Conservation (phyloP, 257 asterid genomes). For the Rauvolfia tetraphylla region DNA sequence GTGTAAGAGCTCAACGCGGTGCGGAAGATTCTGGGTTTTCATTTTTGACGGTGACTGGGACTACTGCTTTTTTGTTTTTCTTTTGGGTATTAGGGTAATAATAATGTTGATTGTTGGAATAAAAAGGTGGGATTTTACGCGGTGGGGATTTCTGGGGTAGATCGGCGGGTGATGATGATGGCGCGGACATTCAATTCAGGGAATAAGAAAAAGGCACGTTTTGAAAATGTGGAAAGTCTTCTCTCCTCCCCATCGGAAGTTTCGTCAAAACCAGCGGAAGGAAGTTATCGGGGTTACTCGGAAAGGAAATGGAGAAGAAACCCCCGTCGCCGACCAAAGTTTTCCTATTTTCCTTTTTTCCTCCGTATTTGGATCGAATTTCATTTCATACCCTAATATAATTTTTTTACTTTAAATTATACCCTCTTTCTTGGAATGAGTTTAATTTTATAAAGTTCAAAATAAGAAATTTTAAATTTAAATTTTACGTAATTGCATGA, state of each 20-base stretch:
- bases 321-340: neutral
- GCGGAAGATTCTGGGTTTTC: constrained; percentile 39
- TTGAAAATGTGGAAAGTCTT: neutral
- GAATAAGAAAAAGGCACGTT: neutral
- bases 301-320: constrained; percentile 8
- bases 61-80: neutral
- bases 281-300: neutral
- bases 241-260: neutral
- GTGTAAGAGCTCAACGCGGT: constrained; percentile 38
- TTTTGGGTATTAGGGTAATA: neutral
- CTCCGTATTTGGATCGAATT: too few species aligned
- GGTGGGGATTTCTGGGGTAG: constrained; percentile 19
- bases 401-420: too few species aligned
- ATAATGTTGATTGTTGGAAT: neutral
- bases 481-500: too few species aligned
- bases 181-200: too few species aligned
- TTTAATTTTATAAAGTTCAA: too few species aligned
- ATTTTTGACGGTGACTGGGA: constrained; percentile 25
- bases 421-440: too few species aligned
- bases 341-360: too few species aligned
- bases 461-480: too few species aligned
- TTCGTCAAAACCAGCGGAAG: neutral
- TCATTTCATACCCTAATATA: too few species aligned
- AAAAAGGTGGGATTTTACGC: constrained; percentile 32
- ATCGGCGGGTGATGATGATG: neutral